Evolutionary conservation across 352 stramenopile species (phyloP).

Genomic region (Pythium monospermum): DNA sequence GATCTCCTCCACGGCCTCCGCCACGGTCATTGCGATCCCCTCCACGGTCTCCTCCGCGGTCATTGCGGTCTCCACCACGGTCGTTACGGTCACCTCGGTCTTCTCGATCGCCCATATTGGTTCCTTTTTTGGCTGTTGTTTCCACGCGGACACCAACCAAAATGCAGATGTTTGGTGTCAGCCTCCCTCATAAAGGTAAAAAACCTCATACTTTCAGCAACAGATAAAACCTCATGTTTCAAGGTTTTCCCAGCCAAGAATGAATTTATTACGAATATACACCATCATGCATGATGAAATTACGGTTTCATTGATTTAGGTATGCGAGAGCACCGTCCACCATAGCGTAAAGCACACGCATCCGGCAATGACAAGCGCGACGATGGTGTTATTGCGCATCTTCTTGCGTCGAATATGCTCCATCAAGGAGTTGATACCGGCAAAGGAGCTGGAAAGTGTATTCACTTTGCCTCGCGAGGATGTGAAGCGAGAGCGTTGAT

Average conservation of each 20-base stretch:
- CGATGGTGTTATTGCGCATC: conserved; percentile 95
- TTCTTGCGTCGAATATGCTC: conserved; percentile 96
- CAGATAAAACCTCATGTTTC: too few species aligned
- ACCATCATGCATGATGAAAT: too few species aligned
- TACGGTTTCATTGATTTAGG: too few species aligned
- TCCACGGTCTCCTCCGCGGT: background rate
- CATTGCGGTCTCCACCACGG: background rate
- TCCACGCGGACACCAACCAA: background rate
- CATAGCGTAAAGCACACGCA: conserved; percentile 97
- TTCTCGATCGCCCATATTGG: conserved; percentile 17
- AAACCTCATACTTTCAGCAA: too few species aligned
- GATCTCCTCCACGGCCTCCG: conserved; percentile 33
- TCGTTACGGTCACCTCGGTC: background rate
- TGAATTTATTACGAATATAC: too few species aligned
- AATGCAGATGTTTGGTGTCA: too few species aligned
- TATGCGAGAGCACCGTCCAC: conserved; percentile 81
- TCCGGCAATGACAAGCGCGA: conserved; percentile 93
- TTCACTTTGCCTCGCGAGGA: conserved; percentile 81
- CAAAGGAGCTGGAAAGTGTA: conserved; percentile 86
- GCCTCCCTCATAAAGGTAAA: too few species aligned
- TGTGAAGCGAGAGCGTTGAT: conserved; percentile 86
- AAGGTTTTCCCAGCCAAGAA: too few species aligned
- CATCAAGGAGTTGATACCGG: conserved; percentile 94
- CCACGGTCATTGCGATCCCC: background rate
- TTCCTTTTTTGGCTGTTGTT: background rate